phyloP scores from a whole-genome alignment of 257 asterid species.

The Solanum arcanum region DNA sequence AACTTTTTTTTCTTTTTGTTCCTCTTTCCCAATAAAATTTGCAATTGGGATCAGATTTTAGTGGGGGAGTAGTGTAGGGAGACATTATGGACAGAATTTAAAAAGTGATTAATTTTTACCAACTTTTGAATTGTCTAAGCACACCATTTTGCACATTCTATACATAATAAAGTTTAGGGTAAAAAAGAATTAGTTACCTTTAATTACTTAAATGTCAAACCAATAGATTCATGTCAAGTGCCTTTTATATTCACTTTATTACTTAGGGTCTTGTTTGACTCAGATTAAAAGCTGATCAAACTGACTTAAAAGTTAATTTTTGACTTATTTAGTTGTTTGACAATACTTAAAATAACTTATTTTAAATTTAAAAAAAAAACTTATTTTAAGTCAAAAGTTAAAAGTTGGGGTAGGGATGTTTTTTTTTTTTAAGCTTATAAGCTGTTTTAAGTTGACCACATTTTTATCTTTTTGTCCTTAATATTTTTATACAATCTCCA shows the following conservation, averaged over 20 bases:
- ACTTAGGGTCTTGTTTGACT: neutral
- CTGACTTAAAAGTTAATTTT: no score
- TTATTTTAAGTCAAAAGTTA: no score
- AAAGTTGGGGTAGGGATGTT: no score
- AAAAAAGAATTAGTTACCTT: neutral
- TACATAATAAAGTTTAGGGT: neutral
- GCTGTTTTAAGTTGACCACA: no score
- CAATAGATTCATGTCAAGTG: neutral
- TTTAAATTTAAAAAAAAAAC: no score
- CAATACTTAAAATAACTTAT: no score
- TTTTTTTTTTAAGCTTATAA: no score
- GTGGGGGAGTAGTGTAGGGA: neutral
- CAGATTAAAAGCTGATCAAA: no score
- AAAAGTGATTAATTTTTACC: neutral
- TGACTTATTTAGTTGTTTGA: no score
- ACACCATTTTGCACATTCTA: neutral
- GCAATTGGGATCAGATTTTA: neutral
- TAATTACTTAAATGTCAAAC: neutral
- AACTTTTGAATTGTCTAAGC: neutral
- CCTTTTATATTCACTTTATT: neutral
- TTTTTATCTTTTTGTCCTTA: no score
- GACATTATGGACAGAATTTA: neutral
- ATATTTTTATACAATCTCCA: no score
- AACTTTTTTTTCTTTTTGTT: neutral
- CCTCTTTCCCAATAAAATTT: neutral